A percentile compares a stretch with the other conserved stretches of the same genome.
Conservation (phyloP, 2,329 filamentous ascomycete species). For the Beauveria scarabaeidicola region DNA sequence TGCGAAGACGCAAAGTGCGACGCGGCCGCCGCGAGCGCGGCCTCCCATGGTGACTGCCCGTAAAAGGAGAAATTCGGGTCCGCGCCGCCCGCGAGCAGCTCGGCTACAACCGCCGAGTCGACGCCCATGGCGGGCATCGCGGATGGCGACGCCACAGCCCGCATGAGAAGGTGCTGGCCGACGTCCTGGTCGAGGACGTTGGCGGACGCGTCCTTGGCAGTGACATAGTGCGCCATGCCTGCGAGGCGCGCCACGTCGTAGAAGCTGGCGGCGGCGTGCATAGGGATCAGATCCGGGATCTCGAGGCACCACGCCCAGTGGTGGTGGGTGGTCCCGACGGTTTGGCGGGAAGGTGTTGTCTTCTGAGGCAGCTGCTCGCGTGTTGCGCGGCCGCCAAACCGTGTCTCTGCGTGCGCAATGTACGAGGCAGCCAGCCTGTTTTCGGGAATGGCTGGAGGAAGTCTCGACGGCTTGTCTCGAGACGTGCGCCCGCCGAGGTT, state of each 20-base stretch:
- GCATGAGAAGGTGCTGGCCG: constrained; percentile 2
- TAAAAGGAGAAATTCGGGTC: constrained; percentile 1
- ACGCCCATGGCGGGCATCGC: neutral
- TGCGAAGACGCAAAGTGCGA: neutral
- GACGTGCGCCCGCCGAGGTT: neutral
- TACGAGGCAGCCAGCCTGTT: neutral
- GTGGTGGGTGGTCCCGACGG: neutral
- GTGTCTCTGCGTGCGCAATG: neutral
- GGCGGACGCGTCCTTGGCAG: neutral
- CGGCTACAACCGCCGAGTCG: neutral
- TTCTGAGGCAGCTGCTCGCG: neutral
- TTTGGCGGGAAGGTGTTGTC: neutral
- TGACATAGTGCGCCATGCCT: neutral
- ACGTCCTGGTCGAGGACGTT: constrained; percentile 1
- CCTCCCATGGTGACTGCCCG: constrained; percentile 3
- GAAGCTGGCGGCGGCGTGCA: neutral
- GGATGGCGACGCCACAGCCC: neutral
- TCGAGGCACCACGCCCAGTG: constrained; percentile 3
- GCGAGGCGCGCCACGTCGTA: constrained; percentile 3
- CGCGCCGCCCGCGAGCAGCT: neutral
- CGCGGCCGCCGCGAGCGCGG: neutral
- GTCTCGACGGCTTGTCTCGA: neutral
- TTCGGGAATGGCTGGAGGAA: neutral
- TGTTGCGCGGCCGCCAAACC: neutral
- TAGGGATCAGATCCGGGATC: neutral